Conservation (phyloP, 192 early-diverging fungal genomes). For the Gaertneriomyces semiglobifer region DNA sequence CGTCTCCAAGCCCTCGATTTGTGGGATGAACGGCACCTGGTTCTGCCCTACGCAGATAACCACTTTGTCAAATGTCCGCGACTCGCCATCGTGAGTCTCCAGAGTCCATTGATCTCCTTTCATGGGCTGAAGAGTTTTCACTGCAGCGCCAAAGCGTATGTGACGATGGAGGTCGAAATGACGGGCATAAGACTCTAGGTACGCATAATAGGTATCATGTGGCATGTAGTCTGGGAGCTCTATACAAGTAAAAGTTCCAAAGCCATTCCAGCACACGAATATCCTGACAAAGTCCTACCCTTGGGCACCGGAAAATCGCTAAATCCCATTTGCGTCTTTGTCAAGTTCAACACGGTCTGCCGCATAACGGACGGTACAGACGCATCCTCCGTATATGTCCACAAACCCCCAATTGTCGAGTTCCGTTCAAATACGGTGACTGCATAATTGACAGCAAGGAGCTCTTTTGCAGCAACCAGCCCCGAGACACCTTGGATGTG, state of each 20-base stretch:
- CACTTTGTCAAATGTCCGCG: constrained; percentile 51
- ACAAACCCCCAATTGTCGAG: constrained; percentile 46
- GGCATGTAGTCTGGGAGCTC: constrained; percentile 53
- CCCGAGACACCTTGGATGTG: constrained; percentile 46
- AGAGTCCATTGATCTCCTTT: constrained; percentile 11
- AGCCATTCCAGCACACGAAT: too few relatives aligned
- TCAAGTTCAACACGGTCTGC: constrained; percentile 52
- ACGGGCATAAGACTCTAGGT: constrained; percentile 49
- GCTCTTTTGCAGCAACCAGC: constrained; percentile 51
- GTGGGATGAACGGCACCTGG: constrained; percentile 47
- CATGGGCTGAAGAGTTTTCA: constrained; percentile 34
- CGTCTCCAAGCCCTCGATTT: constrained; percentile 46
- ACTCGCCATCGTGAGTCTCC: not conserved
- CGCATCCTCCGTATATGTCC: constrained; percentile 47
- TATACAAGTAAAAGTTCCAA: not conserved
- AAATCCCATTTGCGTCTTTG: constrained; percentile 37
- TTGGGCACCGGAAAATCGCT: constrained; percentile 56
- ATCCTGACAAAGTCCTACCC: not conserved
- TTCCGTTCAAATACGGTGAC: constrained; percentile 52
- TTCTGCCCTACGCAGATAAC: constrained; percentile 61
- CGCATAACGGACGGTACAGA: constrained; percentile 53
- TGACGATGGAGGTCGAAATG: constrained; percentile 47
- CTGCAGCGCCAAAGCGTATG: constrained; percentile 51
- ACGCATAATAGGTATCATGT: constrained; percentile 38
- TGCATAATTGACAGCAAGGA: constrained; percentile 44